Base-by-base conservation (phyloP, 805 yeast species). In the Pichia insulana region DNA sequence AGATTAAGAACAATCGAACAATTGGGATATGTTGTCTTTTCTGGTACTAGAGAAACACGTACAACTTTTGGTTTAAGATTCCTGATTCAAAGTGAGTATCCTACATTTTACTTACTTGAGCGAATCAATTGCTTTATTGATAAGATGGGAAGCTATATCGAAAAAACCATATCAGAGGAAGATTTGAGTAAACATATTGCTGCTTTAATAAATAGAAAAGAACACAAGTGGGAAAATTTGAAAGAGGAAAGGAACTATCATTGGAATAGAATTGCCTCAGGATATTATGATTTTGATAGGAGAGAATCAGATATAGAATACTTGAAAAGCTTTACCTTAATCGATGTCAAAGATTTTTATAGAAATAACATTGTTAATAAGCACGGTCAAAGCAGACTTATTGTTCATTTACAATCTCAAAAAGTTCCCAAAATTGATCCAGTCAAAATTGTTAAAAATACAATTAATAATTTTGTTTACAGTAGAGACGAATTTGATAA, bases 1-100 rank as follows among this genome's bases (percentile, higher is more conserved):
- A 83, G 83, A 48, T 70, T 90, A 44, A 75, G 98, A 62, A 90
- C 98, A 7, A 82, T 86, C 53, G 97, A 90, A 64, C 97, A 92
- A 61, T 70, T 90, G 27, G 98, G 98, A 2, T 90, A 90, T 55
- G 88, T 90, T 48, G 98, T 90, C 0, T 87, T 86, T 57, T 78
- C 92, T 35, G 84, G 94, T 0, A 65, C 73, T 20, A 68, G 82
- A 47, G 70, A 71, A 46, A 74, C 85, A 3, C 74, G 94, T 56
- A 80, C 92, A 18, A 74, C 82, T 6, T 70, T 76, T 57, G 89
- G 90, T 12, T 73, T 78, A 50, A 71, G 92, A 53, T 62, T 92
- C 12, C 65, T 89, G 50, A 72, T 89, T 39, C 98, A 90, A 64
- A 80, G 92, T 46, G 97, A 87, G 59, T 76, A 82, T 57, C 63